These are phyloP conservation scores for Candida pseudoglaebosa DNA, from an alignment of 805 yeast genomes.

Conservation along the genomic window DNA sequence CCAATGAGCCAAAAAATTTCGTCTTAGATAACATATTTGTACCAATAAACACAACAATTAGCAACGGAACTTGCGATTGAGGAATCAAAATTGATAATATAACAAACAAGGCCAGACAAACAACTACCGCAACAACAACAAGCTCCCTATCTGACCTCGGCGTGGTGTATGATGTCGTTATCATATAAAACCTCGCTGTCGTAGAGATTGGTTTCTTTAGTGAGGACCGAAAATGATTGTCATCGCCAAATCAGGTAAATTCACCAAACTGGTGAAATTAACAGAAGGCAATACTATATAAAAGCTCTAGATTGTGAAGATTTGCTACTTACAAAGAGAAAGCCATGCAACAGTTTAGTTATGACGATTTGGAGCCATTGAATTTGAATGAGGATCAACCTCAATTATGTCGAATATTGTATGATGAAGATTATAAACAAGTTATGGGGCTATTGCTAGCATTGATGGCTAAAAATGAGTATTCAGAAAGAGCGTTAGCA, in stretches of 20 bases:
- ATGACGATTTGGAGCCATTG: conserved; percentile 43
- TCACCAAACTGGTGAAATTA: neutral
- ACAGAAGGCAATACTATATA: too few species aligned
- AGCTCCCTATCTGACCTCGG: conserved; percentile 16
- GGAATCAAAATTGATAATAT: conserved; percentile 14
- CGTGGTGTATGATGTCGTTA: neutral
- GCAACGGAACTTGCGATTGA: conserved; percentile 23
- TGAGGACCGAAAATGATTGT: neutral
- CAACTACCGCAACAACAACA: conserved; percentile 12
- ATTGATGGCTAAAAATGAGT: conserved; percentile 55
- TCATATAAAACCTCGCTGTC: neutral
- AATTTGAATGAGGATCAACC: conserved; percentile 39
- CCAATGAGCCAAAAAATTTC: conserved; percentile 14
- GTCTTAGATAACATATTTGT: conserved; percentile 31
- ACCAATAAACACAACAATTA: conserved; percentile 26
- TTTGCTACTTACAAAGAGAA: too few species aligned
- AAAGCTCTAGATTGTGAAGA: too few species aligned
- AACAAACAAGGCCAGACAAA: conserved; percentile 17
- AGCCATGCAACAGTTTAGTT: conserved; percentile 11
- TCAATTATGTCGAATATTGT: conserved; percentile 61
- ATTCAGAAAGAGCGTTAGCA: conserved; percentile 65
- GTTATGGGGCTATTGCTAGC: conserved; percentile 61
- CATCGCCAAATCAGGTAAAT: neutral
- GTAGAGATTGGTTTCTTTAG: neutral
- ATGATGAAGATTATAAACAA: conserved; percentile 65